These are phyloP conservation scores for Medicago arabica DNA, from an alignment of 306 rosid species.

Conservation along the genomic window DNA sequence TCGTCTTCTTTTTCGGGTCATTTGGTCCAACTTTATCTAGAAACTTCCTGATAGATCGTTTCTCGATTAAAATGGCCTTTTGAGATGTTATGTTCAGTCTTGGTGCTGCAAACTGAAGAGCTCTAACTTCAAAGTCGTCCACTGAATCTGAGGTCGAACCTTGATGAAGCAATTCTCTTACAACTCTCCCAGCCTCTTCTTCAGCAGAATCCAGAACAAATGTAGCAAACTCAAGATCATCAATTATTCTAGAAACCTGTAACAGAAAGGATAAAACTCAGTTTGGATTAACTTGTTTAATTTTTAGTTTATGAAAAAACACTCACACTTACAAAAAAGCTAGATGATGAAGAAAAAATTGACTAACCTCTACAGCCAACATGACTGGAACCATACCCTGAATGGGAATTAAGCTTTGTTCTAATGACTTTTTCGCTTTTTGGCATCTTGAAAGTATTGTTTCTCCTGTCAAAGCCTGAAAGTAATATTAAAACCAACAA, in stretches of 20 bases:
- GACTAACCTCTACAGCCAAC: constrained; percentile 75
- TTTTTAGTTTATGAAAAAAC: too few relatives aligned
- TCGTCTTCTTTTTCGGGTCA: constrained; percentile 56
- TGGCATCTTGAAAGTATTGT: constrained; percentile 60
- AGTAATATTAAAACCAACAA: constrained; percentile 34
- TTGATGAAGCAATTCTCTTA: constrained; percentile 60
- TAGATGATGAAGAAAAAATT: too few relatives aligned
- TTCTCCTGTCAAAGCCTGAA: constrained; percentile 82
- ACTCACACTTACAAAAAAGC: too few relatives aligned
- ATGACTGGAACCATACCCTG: constrained; percentile 74
- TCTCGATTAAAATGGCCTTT: constrained; percentile 65
- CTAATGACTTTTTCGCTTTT: constrained; percentile 57
- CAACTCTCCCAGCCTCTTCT: constrained; percentile 78
- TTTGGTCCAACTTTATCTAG: constrained; percentile 55
- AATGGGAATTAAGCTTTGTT: constrained; percentile 70
- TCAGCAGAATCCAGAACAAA: constrained; percentile 66
- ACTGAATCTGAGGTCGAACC: constrained; percentile 53
- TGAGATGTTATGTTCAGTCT: constrained; percentile 67
- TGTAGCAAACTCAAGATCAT: constrained; percentile 65
- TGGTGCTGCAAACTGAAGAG: constrained; percentile 74
- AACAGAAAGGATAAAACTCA: constrained; percentile 43
- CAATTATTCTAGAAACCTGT: constrained; percentile 78
- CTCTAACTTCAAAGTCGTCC: constrained; percentile 59
- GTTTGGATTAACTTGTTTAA: constrained; percentile 7
- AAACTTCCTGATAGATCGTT: constrained; percentile 68